A percentile compares a stretch with the other conserved stretches of the same genome.
Conservation (phyloP, 169 alveolate genomes). For the Plasmodium gonderi region DNA sequence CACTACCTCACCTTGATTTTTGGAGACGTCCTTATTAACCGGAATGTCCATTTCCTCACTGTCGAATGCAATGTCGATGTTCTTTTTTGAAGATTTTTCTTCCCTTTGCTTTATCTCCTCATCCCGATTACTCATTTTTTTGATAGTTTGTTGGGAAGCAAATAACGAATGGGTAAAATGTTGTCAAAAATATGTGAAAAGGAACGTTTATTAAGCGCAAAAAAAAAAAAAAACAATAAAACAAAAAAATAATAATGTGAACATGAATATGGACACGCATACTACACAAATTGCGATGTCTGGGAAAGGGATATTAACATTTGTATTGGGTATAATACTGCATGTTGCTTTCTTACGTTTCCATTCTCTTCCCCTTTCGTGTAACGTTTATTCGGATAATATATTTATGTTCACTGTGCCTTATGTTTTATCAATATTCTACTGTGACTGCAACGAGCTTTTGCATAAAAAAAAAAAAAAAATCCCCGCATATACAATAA, state of each 20-base stretch:
- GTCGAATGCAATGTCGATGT: constrained; percentile 15
- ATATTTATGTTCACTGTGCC: neutral
- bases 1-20: neutral
- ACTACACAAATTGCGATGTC: neutral
- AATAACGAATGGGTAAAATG: neutral
- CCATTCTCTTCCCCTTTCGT: neutral
- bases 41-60: constrained; percentile 38
- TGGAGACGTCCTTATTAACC: neutral
- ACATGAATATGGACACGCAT: no score
- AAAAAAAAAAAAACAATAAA: no score
- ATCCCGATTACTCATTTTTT: constrained; percentile 36
- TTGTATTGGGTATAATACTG: neutral
- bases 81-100: neutral
- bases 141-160: neutral
- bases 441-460: neutral
- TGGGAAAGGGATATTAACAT: neutral
- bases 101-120: constrained; percentile 9
- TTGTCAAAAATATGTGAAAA: neutral
- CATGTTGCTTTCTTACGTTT: neutral
- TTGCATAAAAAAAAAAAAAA: neutral
- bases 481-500: constrained; percentile 10
- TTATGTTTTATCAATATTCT: neutral
- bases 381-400: neutral
- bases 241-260: no score
- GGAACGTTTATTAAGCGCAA: neutral